These are phyloP conservation scores for Colletotrichum chrysophilum DNA, from an alignment of 2,329 filamentous ascomycete genomes.

Conservation along the genomic window DNA sequence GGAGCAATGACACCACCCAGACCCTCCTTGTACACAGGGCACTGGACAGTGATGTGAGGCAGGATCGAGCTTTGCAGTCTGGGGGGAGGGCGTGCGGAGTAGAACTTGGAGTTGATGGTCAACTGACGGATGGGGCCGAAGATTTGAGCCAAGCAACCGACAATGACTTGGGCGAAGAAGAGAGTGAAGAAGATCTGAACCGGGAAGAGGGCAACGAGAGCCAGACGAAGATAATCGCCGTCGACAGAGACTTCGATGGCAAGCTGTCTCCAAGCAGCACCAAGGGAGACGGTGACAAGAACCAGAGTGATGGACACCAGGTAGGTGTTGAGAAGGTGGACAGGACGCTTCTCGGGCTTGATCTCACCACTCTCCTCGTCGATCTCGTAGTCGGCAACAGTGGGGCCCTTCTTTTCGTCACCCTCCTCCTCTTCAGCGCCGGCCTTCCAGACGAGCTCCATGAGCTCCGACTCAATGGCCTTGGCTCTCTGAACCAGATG, in stretches of 20 bases:
- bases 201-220: slow-evolving; percentile 69
- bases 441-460: slow-evolving; percentile 77
- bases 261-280: slow-evolving; percentile 72
- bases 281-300: slow-evolving; percentile 69
- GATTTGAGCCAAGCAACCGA: slow-evolving; percentile 77
- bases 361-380: slow-evolving; percentile 76
- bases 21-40: slow-evolving; percentile 88
- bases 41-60: slow-evolving; percentile 82
- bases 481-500: slow-evolving; percentile 73
- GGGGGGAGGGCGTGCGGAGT: slow-evolving; percentile 73
- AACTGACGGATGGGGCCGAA: slow-evolving; percentile 79
- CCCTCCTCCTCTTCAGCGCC: slow-evolving; percentile 57
- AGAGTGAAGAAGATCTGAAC: slow-evolving; percentile 82
- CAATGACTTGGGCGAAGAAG: slow-evolving; percentile 80
- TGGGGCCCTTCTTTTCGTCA: slow-evolving; percentile 53
- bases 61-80: slow-evolving; percentile 62
- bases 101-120: slow-evolving; percentile 79
- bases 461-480: slow-evolving; percentile 76
- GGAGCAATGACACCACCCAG: slow-evolving; percentile 76
- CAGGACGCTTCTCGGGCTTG: slow-evolving; percentile 67
- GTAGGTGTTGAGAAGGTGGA: slow-evolving; percentile 73
- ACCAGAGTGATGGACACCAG: slow-evolving; percentile 71
- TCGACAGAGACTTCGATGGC: slow-evolving; percentile 73
- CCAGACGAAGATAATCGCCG: slow-evolving; percentile 64
- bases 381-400: slow-evolving; percentile 58